Base-by-base conservation (phyloP, 768 basidiomycete species). In the Candolleomyces eurysporus region DNA sequence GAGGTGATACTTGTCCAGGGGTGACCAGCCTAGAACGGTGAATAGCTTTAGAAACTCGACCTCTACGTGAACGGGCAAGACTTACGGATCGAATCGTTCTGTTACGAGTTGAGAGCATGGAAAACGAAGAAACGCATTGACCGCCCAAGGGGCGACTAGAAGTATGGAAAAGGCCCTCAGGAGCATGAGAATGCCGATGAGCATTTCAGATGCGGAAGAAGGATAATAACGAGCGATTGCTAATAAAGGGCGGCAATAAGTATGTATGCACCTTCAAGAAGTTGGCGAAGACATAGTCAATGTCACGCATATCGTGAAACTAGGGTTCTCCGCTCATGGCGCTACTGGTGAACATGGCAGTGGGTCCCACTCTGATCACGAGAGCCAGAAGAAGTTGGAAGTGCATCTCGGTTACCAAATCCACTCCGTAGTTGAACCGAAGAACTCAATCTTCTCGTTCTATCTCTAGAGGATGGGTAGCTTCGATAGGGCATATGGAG, bases 1-100 rank as follows among this genome's bases (percentile, higher is more conserved):
- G 59, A 21, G 59, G 59, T 26, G 59, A 60, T 8, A 60, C 59
- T 52, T 60, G 48, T 17, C 59, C 59, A 19, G 59, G 59, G 10
- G 46, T 60, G n/a, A 60, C 59, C 22, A 60, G 26, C 8, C 59
- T 60, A 39, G 5, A 16, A 52, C 7, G 6, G 16, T 17, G 11
- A 45, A 26, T 16, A 32, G 9, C 22, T 2, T 16, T 52, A 46
- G 45, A 21, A 11, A 46, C 45, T 17, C 49, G 3, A n/a, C 31
- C 30, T 8, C 14, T 8, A 30, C 21, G 9, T 26, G 50, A 13
- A 52, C 16, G 21, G 5, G 22, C 14, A 1, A 26, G 7, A 52
- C 50, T 6, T 52, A 52, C 50, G 50, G 50, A 22, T 52, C 50
- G 22, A 52, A 52, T 21, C 50, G 21, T 32, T 52, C 50, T 21